A percentile compares a stretch with the other conserved stretches of the same genome.
Conservation (phyloP, 2,329 filamentous ascomycete genomes). For the Colletotrichum truncatum region DNA sequence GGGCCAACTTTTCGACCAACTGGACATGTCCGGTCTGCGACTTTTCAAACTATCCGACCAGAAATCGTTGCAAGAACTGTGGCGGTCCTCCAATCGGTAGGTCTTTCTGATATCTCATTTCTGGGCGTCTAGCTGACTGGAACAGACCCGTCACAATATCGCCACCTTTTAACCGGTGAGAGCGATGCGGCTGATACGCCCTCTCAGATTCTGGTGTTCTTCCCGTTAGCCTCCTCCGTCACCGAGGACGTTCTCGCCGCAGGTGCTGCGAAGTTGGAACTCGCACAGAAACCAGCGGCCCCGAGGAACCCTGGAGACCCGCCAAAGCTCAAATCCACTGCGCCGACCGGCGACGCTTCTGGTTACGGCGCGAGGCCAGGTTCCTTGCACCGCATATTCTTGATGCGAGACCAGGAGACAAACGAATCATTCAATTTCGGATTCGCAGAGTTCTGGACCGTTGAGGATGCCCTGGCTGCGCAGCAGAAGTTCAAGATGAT, state of each 20-base stretch:
- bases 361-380: slow-evolving; percentile 77
- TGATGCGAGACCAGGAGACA: slow-evolving; percentile 77
- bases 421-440: slow-evolving; percentile 83
- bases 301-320: slow-evolving; percentile 53
- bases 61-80: slow-evolving; percentile 49
- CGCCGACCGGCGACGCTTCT: slow-evolving; percentile 61
- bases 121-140: background rate
- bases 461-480: slow-evolving; percentile 80
- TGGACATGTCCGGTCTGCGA: slow-evolving; percentile 47
- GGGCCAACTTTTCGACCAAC: slow-evolving; percentile 33
- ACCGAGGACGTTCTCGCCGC: slow-evolving; percentile 78
- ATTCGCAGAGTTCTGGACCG: slow-evolving; percentile 82
- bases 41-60: slow-evolving; percentile 49
- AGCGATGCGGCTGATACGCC: slow-evolving; percentile 63
- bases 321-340: slow-evolving; percentile 67
- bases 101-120: background rate
- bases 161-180: slow-evolving; percentile 53
- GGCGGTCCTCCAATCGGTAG: slow-evolving; percentile 32
- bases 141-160: slow-evolving; percentile 14
- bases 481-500: slow-evolving; percentile 76
- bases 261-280: slow-evolving; percentile 77
- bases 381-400: slow-evolving; percentile 79
- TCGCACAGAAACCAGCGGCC: slow-evolving; percentile 62
- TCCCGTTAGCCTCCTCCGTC: slow-evolving; percentile 75
- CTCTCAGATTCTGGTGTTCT: slow-evolving; percentile 81